phyloP scores from a whole-genome alignment of 2,329 filamentous ascomycete genomes.

The Monilinia fructicola region DNA sequence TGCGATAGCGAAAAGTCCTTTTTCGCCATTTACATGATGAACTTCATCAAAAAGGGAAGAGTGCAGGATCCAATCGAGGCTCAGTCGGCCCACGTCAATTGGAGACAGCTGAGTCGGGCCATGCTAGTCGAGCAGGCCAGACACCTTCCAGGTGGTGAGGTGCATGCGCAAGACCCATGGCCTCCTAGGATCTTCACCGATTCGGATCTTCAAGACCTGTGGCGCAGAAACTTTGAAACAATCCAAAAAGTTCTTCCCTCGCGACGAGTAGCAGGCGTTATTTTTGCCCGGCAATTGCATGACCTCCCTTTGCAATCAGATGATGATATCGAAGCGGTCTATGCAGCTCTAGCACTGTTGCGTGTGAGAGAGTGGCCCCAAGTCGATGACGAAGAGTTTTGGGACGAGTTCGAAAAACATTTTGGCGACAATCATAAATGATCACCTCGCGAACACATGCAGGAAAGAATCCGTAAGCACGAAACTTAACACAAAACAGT shows the following conservation, averaged over 20 bases:
- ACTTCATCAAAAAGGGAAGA: too few relatives aligned
- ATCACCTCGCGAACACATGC: neutral
- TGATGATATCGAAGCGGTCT: rapidly evolving
- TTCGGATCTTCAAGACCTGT: neutral
- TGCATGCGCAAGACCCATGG: neutral
- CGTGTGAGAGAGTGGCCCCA: neutral
- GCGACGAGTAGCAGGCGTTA: too few relatives aligned
- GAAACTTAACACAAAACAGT: neutral
- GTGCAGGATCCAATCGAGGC: too few relatives aligned
- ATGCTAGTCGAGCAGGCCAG: neutral
- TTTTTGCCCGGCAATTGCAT: too few relatives aligned
- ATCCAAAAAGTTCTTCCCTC: too few relatives aligned
- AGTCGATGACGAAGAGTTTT: neutral
- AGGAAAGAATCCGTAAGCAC: neutral
- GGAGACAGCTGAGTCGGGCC: neutral
- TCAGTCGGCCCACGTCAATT: too few relatives aligned
- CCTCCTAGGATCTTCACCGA: neutral
- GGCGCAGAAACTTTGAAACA: too few relatives aligned
- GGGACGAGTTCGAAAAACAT: neutral
- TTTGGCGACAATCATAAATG: too few relatives aligned
- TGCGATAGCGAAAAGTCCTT: neutral
- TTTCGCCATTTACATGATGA: neutral
- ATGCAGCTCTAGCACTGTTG: neutral
- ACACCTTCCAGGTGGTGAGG: neutral
- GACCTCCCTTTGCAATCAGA: too few relatives aligned